Evolutionary conservation across 2,329 filamentous ascomycete species (phyloP).

Genomic region (Aspergillus eucalypticola): DNA sequence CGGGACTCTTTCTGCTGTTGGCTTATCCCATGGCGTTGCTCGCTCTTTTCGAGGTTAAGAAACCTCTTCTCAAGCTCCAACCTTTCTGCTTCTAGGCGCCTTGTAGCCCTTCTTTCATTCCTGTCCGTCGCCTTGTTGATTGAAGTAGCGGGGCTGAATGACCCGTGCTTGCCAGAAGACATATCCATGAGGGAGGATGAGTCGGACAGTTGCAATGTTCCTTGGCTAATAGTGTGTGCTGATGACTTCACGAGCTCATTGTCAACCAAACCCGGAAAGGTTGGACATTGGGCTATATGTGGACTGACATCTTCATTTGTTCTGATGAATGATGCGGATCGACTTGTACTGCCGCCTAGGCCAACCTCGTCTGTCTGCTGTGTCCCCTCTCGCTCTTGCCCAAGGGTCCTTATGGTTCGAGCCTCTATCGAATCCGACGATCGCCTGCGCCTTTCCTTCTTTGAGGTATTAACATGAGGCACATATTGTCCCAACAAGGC

Average conservation of each 20-base stretch:
- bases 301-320: not conserved
- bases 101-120: constrained; percentile 34
- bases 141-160: constrained; percentile 23
- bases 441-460: constrained; percentile 7
- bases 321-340: not conserved
- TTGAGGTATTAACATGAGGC: constrained; percentile 2
- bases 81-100: constrained; percentile 35
- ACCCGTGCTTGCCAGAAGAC: constrained; percentile 13
- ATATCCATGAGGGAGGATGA: constrained; percentile 11
- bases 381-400: not conserved
- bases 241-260: constrained; percentile 7
- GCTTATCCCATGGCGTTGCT: constrained; percentile 16
- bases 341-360: not conserved
- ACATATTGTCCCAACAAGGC: not conserved
- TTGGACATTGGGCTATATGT: constrained; percentile 2
- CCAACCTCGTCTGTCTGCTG: not conserved
- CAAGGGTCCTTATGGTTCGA: not conserved
- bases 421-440: constrained; percentile 1
- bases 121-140: constrained; percentile 20
- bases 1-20: constrained; percentile 27
- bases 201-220: constrained; percentile 5
- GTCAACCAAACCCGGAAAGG: not conserved
- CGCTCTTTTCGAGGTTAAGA: constrained; percentile 28
- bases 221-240: not conserved
- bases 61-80: constrained; percentile 28